These are phyloP conservation scores for Simplicillium aogashimaense DNA, from an alignment of 2,329 filamentous ascomycete genomes.

Conservation along the genomic window DNA sequence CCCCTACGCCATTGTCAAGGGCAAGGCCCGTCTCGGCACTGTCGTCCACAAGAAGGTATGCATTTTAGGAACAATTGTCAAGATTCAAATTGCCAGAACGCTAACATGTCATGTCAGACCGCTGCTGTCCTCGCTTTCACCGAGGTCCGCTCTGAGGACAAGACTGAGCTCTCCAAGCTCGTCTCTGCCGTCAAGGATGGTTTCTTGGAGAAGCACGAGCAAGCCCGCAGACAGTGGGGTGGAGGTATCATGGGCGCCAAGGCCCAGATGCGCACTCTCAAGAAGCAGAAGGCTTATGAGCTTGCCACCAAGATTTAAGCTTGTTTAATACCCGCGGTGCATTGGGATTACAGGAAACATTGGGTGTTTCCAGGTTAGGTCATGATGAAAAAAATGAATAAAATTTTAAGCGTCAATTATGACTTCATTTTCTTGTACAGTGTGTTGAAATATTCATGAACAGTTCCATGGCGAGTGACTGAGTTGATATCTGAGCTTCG, in stretches of 20 bases:
- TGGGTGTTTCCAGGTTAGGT: slow-evolving; percentile 28
- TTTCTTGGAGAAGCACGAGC: slow-evolving; percentile 93
- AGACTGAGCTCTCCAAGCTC: slow-evolving; percentile 95
- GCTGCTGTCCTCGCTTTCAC: slow-evolving; percentile 92
- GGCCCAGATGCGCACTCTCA: slow-evolving; percentile 66
- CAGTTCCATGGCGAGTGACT: no score
- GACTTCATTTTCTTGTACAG: no score
- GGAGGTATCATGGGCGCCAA: slow-evolving; percentile 99
- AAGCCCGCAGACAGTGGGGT: slow-evolving; percentile 88
- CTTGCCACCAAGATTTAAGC: slow-evolving; percentile 92
- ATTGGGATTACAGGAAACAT: slow-evolving; percentile 27
- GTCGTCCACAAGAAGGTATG: slow-evolving; percentile 89
- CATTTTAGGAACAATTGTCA: slow-evolving; percentile 9
- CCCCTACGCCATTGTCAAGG: slow-evolving; percentile 98
- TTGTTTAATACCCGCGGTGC: slow-evolving; percentile 25
- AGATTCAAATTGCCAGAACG: no score
- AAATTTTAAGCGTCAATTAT: slow-evolving; percentile 21
- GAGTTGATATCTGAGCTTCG: no score
- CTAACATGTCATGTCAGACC: slow-evolving; percentile 39
- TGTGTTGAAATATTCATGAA: no score
- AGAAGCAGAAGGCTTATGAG: slow-evolving; percentile 93
- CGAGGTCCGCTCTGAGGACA: slow-evolving; percentile 96
- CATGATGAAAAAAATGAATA: slow-evolving; percentile 30
- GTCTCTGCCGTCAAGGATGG: slow-evolving; percentile 95
- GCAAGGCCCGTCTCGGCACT: slow-evolving; percentile 97